phyloP scores from a whole-genome alignment of 768 basidiomycete species.

The Leccinum obscurum region DNA sequence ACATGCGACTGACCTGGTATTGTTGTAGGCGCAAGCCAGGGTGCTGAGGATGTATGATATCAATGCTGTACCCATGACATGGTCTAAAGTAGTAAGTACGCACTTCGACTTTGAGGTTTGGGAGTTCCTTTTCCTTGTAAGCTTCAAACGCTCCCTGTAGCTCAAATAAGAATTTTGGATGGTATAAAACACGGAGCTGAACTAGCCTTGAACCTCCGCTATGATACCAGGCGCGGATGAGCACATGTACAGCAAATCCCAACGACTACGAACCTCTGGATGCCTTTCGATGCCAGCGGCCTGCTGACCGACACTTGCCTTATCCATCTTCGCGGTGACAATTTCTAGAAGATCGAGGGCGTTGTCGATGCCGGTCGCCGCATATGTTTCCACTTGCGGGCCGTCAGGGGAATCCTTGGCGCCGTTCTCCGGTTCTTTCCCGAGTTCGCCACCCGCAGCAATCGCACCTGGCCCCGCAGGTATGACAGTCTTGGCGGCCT shows the following conservation, averaged over 20 bases:
- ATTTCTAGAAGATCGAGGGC: constrained; percentile 86
- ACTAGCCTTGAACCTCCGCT: constrained; percentile 87
- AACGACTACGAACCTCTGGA: constrained; percentile 71
- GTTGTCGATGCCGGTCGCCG: constrained; percentile 89
- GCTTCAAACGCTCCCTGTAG: constrained; percentile 82
- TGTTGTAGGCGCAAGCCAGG: constrained; percentile 91
- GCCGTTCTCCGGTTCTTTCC: constrained; percentile 21
- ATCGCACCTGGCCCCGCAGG: constrained; percentile 86
- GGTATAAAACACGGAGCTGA: neutral
- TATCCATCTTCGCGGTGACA: constrained; percentile 91
- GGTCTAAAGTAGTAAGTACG: constrained; percentile 17
- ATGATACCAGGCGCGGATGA: constrained; percentile 17
- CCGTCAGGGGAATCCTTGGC: constrained; percentile 27
- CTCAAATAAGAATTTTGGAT: constrained; percentile 7
- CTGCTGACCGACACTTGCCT: constrained; percentile 84
- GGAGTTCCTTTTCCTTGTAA: constrained; percentile 85
- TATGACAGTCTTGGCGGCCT: constrained; percentile 46
- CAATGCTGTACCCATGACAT: constrained; percentile 6
- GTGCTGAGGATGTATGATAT: constrained; percentile 47
- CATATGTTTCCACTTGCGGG: constrained; percentile 61
- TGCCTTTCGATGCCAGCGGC: constrained; percentile 87
- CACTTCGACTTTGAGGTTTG: constrained; percentile 74
- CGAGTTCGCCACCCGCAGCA: constrained; percentile 65
- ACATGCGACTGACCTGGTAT: constrained; percentile 59
- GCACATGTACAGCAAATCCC: constrained; percentile 1